Percentiles rank a stretch among this genome's conserved stretches.
phyloP scores from a whole-genome alignment of 164 flowering plant species.

The Berberis vulgaris region DNA sequence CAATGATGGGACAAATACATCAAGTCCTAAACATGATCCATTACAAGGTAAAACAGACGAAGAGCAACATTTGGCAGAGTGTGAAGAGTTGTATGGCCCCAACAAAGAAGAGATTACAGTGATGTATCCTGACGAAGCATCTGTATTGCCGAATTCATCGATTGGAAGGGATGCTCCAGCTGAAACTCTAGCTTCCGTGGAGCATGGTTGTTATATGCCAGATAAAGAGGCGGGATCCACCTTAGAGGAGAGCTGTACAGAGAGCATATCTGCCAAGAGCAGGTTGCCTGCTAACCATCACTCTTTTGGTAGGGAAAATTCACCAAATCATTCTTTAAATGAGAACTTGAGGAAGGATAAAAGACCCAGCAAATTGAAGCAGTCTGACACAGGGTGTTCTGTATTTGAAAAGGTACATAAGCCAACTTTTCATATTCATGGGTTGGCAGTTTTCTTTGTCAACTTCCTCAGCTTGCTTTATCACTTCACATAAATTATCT shows the following conservation, averaged over 20 bases:
- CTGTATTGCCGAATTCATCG: slow-evolving; percentile 12
- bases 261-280: slow-evolving; percentile 5
- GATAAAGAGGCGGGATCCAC: slow-evolving; percentile 10
- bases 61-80: slow-evolving; percentile 58
- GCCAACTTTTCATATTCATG: not conserved
- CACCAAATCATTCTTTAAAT: slow-evolving; percentile 20
- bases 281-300: slow-evolving; percentile 7
- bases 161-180: slow-evolving; percentile 11
- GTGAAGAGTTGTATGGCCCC: slow-evolving; percentile 81
- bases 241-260: slow-evolving; percentile 14
- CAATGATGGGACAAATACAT: slow-evolving; percentile 16
- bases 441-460: not conserved
- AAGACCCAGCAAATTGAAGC: slow-evolving; percentile 23
- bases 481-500: not conserved
- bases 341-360: slow-evolving; percentile 30
- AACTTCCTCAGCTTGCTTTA: not conserved
- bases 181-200: slow-evolving; percentile 14
- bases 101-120: slow-evolving; percentile 49
- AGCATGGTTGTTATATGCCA: slow-evolving; percentile 11
- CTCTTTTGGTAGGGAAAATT: slow-evolving; percentile 24
- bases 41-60: slow-evolving; percentile 27
- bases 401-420: slow-evolving; percentile 51
- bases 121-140: slow-evolving; percentile 21
- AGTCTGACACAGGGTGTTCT: slow-evolving; percentile 22
- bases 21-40: slow-evolving; percentile 17